Percentiles rank a stretch among this genome's conserved stretches.
These are phyloP conservation scores for Macrolepiota dolichaula DNA, from an alignment of 768 basidiomycete genomes.

Conservation along the genomic window DNA sequence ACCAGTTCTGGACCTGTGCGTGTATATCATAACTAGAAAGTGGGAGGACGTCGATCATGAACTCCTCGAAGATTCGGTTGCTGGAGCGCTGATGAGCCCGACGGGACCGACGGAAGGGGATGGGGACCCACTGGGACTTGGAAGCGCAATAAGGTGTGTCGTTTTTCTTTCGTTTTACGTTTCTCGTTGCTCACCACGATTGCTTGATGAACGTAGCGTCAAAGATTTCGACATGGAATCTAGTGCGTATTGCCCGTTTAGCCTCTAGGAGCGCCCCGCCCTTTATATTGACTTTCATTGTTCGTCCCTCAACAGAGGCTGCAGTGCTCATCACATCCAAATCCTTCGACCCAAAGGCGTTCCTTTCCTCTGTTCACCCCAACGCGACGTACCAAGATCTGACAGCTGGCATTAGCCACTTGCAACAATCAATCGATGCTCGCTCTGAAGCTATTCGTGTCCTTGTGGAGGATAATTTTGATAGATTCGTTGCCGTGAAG, in stretches of 20 bases:
- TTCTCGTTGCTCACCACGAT: not conserved
- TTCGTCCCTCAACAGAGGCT: conserved; percentile 52
- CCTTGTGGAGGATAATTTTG: conserved; percentile 97
- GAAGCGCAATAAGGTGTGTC: conserved; percentile 56
- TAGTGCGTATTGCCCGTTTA: conserved; percentile 45
- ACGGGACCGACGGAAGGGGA: conserved; percentile 53
- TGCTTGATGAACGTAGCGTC: conserved; percentile 33
- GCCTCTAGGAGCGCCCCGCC: not conserved
- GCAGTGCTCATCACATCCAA: conserved; percentile 87
- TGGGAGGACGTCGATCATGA: conserved; percentile 94
- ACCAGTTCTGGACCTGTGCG: not conserved
- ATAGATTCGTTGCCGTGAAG: conserved; percentile 96
- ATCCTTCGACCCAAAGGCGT: conserved; percentile 93
- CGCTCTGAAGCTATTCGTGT: conserved; percentile 93
- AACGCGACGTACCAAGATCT: conserved; percentile 95
- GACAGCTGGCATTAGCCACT: conserved; percentile 66
- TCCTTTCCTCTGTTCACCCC: conserved; percentile 88
- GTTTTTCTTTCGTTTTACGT: not conserved
- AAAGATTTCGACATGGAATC: conserved; percentile 74
- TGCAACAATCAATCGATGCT: conserved; percentile 80
- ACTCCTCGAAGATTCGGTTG: conserved; percentile 62
- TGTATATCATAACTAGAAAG: conserved; percentile 40
- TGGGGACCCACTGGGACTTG: conserved; percentile 79
- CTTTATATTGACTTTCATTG: not conserved
- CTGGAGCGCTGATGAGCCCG: conserved; percentile 61